Base-by-base conservation (phyloP, 805 yeast species). In the Suhomyces xylopsoci region DNA sequence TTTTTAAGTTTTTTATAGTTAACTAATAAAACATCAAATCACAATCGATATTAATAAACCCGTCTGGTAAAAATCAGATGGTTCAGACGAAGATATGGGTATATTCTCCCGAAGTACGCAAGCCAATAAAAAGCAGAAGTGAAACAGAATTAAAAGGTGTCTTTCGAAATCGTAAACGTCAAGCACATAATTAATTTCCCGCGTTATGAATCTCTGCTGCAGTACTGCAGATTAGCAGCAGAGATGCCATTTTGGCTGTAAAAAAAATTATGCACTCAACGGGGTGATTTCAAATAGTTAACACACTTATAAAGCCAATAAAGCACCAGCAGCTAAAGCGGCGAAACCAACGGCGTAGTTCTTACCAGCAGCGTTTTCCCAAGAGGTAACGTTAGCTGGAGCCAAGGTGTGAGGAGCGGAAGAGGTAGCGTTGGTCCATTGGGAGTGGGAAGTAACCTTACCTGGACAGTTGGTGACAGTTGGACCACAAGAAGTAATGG, bases 381-480 rank as follows among this genome's bases (percentile, higher is more conserved):
- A 54, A 40, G 59, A 47, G 50, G 59, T 48, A 30, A 55, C 57
- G 56, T 49, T 50, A 44, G 51, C 57, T 47, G 49, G 49, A 15
- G 49, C 49, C 9, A 47, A 22, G 30, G 49, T 34, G 42, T 47
- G 49, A 19, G 56, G 51, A 54, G 58, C 62, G 56, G 55, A 54
- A 46, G 59, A 62, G 50, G 54, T 60, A 56, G 59, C 61, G 64
- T 49, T 57, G 50, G 65, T 51, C 51, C 22, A 26, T 25, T 20
- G 34, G 17, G 47, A n/a, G 15, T 19, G 25, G 45, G 45, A 20
- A 6, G 19, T 2, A 59, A 17, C 47, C 41, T 50, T 53, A 54
- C 69, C 70, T 66, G 80, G 79, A 66, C 79, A 76, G 72, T 71
- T 61, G 52, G 79, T 74, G 59, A 74, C 79, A 53, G 64, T 61